A percentile compares a stretch with the other conserved stretches of the same genome.
These are phyloP conservation scores for Colletotrichum eleusines DNA, from an alignment of 2,329 filamentous ascomycete genomes.

Conservation along the genomic window DNA sequence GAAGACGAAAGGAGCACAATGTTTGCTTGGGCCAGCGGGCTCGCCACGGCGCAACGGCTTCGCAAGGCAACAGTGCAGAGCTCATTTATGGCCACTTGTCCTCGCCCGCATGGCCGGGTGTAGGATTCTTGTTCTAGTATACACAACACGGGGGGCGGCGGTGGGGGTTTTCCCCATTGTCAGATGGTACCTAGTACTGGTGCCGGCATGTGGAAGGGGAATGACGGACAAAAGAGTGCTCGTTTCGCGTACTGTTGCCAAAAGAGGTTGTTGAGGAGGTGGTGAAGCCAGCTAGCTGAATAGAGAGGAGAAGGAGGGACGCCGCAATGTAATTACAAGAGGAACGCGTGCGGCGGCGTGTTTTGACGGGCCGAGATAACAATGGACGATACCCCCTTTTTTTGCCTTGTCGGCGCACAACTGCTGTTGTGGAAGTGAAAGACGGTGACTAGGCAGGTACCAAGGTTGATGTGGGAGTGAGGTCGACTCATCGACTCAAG, in stretches of 20 bases:
- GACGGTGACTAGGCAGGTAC: neutral
- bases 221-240: conserved; percentile 13
- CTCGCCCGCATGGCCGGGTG: conserved; percentile 32
- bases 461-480: too few species aligned
- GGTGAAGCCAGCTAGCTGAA: neutral
- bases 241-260: conserved; percentile 36
- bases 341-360: conserved; percentile 14
- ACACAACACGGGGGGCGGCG: conserved; percentile 18
- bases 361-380: conserved; percentile 38
- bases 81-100: conserved; percentile 34
- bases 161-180: neutral
- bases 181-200: neutral
- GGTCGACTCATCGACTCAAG: too few species aligned
- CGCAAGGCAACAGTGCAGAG: conserved; percentile 7
- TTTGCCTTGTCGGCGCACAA: conserved; percentile 26
- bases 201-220: conserved; percentile 4
- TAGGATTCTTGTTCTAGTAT: conserved; percentile 40
- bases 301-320: neutral
- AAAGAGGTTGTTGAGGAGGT: conserved; percentile 23
- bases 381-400: conserved; percentile 44
- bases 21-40: conserved; percentile 31
- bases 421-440: neutral
- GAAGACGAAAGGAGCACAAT: neutral
- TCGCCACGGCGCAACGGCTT: conserved; percentile 14
- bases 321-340: conserved; percentile 36